phyloP scores from a whole-genome alignment of 1,284 basidiomycete species.

The Cutaneotrichosporon cavernicola region DNA sequence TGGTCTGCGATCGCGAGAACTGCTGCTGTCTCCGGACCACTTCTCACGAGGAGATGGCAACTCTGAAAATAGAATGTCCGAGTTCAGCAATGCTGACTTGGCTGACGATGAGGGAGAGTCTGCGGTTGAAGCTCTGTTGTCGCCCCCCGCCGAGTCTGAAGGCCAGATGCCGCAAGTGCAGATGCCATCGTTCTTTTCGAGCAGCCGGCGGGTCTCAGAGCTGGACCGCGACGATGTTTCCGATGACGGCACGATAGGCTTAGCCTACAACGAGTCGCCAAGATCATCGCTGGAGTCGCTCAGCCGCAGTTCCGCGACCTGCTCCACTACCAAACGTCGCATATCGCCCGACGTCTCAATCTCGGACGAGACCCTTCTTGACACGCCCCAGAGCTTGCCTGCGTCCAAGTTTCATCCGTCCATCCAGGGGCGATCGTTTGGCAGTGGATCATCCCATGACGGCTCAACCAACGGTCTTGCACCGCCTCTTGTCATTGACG shows the following conservation, averaged over 20 bases:
- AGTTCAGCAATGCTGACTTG: constrained; percentile 1
- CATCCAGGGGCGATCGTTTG: background rate
- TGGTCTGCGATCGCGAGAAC: constrained; percentile 14
- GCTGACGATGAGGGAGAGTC: constrained; percentile 5
- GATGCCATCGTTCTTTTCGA: background rate
- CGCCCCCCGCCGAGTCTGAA: background rate
- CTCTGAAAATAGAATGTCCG: constrained; percentile 1
- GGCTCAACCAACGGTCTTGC: constrained; percentile 4
- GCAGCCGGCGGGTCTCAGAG: background rate
- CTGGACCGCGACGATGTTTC: background rate
- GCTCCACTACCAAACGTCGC: background rate
- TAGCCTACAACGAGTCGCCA: constrained; percentile 7
- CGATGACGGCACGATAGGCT: constrained; percentile 2
- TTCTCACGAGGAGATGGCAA: background rate
- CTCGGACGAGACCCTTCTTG: constrained; percentile 19
- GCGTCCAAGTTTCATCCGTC: background rate
- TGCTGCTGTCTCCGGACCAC: constrained; percentile 13
- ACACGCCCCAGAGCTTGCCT: constrained; percentile 18
- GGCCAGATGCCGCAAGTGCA: background rate
- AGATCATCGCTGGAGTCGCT: constrained; percentile 6
- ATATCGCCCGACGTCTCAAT: constrained; percentile 6
- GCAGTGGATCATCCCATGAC: constrained; percentile 5
- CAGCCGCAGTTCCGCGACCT: background rate
- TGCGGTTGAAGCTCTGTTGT: background rate
- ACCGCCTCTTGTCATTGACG: constrained; percentile 10